These are phyloP conservation scores for Carex scoparia DNA, from an alignment of 176 grass and related monocot genomes.

Conservation along the genomic window DNA sequence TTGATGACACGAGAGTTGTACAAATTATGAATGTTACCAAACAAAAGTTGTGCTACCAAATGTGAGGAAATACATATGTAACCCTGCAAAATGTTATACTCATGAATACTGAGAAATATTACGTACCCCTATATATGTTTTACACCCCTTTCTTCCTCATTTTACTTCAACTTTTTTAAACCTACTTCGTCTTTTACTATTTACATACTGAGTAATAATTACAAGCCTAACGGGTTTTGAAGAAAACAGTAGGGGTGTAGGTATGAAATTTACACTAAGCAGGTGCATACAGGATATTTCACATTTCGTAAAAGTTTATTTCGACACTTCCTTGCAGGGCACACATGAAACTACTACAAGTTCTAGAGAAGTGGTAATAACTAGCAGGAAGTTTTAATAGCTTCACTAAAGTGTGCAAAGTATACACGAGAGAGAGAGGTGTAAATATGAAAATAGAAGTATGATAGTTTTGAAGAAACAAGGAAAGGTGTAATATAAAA, in stretches of 20 bases:
- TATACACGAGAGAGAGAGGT: not conserved
- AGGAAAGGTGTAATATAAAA: not conserved
- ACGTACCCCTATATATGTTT: not conserved
- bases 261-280: not conserved
- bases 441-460: not conserved
- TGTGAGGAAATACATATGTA: not conserved
- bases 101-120: not conserved
- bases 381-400: not conserved
- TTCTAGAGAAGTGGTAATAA: not conserved
- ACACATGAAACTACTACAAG: not conserved
- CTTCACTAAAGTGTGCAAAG: not conserved
- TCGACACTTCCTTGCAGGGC: not conserved
- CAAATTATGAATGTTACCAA: not conserved
- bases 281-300: not conserved
- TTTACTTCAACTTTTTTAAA: not conserved
- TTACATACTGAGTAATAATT: not conserved
- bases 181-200: not conserved
- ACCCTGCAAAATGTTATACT: not conserved
- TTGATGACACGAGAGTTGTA: not conserved
- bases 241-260: not conserved
- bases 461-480: not conserved
- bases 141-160: not conserved
- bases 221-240: not conserved
- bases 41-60: not conserved
- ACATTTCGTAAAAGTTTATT: not conserved